Evolutionary conservation across 140 eudicot species (phyloP).

Genomic region (Flaveria floridana): DNA sequence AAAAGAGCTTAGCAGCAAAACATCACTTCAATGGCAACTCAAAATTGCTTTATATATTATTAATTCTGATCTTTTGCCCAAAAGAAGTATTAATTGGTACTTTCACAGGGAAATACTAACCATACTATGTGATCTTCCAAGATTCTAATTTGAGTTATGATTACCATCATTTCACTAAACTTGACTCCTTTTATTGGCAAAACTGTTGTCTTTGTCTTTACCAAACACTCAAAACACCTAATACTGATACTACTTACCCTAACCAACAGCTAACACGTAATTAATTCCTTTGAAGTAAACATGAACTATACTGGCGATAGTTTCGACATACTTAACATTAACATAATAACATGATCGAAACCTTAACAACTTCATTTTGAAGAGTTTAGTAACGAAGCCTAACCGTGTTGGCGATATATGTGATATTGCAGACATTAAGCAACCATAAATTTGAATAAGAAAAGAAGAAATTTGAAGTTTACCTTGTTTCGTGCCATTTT

Average conservation of each 20-base stretch:
- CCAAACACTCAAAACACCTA: not conserved
- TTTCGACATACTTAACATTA: conserved; percentile 13
- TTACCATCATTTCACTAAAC: not conserved
- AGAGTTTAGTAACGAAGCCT: not conserved
- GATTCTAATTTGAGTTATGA: not conserved
- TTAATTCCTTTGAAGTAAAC: not conserved
- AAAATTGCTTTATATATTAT: not conserved
- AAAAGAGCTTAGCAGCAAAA: conserved; percentile 3
- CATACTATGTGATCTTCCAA: conserved; percentile 7
- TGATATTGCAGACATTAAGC: not conserved
- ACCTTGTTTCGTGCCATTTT: conserved; percentile 89
- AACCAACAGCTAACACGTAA: conserved; percentile 2
- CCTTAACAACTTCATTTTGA: not conserved
- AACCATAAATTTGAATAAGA: not conserved
- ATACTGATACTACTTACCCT: conserved; percentile 1
- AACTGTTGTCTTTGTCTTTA: not conserved
- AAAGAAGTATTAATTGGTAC: not conserved
- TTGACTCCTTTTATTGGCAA: not conserved
- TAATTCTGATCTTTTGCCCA: not conserved
- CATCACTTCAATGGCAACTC: not conserved
- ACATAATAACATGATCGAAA: conserved; percentile 20
- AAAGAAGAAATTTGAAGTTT: not conserved
- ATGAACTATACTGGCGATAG: not conserved
- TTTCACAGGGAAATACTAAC: not conserved
- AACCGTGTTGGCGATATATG: conserved; percentile 7